Conservation (phyloP, 2,329 filamentous ascomycete genomes). For the Talaromyces sp. region DNA sequence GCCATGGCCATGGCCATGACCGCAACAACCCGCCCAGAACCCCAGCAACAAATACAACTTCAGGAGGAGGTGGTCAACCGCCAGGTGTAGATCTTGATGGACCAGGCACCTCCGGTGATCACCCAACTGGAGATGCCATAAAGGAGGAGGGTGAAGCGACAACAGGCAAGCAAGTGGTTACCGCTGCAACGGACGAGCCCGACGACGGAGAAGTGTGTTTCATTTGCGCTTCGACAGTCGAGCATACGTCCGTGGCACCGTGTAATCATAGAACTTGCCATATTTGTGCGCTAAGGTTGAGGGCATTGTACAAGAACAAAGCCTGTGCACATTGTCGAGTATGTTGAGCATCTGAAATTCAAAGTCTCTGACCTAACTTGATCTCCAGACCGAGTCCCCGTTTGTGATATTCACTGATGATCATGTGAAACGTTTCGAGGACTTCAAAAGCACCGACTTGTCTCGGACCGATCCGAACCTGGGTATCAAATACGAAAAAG, state of each 20-base stretch:
- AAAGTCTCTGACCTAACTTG: constrained; percentile 1
- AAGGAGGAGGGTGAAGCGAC: constrained; percentile 24
- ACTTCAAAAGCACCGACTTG: constrained; percentile 70
- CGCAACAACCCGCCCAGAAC: constrained; percentile 19
- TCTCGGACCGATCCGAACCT: constrained; percentile 75
- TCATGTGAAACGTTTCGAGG: constrained; percentile 71
- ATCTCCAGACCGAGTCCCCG: constrained; percentile 39
- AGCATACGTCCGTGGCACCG: constrained; percentile 81
- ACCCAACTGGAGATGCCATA: constrained; percentile 46
- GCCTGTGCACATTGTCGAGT: constrained; percentile 94
- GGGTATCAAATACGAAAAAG: constrained; percentile 84
- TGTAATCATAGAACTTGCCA: constrained; percentile 97
- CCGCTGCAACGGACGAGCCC: constrained; percentile 41
- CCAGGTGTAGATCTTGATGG: constrained; percentile 32
- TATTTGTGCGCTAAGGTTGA: constrained; percentile 85
- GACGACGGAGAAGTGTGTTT: constrained; percentile 83
- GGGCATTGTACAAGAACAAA: constrained; percentile 92
- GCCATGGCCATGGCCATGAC: constrained; percentile 23
- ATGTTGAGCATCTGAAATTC: constrained; percentile 32
- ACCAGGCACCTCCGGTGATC: constrained; percentile 42
- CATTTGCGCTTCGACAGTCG: constrained; percentile 88
- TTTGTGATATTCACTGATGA: constrained; percentile 93
- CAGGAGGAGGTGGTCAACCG: constrained; percentile 23
- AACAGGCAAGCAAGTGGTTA: constrained; percentile 26
- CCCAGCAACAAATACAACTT: constrained; percentile 14